phyloP scores from a whole-genome alignment of 345 rosid species.

The Eucalyptus marginata region DNA sequence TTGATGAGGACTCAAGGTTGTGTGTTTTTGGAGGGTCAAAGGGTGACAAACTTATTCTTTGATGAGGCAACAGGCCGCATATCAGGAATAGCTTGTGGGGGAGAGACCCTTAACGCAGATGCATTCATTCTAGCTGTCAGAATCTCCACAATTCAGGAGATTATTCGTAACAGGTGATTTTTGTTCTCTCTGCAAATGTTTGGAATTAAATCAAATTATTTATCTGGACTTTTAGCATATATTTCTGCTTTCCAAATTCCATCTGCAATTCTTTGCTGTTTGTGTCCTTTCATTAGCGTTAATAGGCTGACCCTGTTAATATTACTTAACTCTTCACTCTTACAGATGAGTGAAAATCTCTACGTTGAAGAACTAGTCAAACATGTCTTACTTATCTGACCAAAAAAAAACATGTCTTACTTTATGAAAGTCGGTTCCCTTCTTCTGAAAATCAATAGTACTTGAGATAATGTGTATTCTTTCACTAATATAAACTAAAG shows the following conservation, averaged over 20 bases:
- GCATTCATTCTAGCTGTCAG: constrained; percentile 46
- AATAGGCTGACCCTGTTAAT: neutral
- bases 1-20: constrained; percentile 26
- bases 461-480: neutral
- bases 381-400: neutral
- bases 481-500: neutral
- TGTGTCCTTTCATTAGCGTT: neutral
- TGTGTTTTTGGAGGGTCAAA: constrained; percentile 14
- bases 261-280: neutral
- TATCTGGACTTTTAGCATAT: neutral
- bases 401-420: neutral
- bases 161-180: constrained; percentile 33
- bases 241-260: neutral
- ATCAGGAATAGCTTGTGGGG: constrained; percentile 31
- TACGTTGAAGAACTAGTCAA: neutral
- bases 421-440: neutral
- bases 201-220: neutral
- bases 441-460: neutral
- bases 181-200: neutral
- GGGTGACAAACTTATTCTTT: constrained; percentile 17
- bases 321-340: neutral
- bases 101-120: constrained; percentile 23
- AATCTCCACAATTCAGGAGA: constrained; percentile 35
- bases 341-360: neutral
- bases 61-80: constrained; percentile 33